phyloP scores from a whole-genome alignment of 2,329 filamentous ascomycete genomes.

The Aspergillus neotritici region DNA sequence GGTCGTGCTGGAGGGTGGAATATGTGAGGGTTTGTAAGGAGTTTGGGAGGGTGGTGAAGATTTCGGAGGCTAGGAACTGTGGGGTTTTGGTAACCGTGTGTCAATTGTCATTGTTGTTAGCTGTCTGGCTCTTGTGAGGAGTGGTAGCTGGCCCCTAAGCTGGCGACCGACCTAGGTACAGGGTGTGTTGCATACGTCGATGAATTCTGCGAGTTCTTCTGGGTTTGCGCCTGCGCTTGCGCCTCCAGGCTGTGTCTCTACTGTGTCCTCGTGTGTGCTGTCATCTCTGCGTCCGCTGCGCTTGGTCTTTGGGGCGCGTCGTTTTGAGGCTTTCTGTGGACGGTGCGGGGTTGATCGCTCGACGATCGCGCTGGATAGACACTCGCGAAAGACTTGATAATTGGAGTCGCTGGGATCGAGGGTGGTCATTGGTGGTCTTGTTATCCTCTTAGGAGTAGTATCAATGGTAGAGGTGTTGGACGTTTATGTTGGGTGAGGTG shows the following conservation, averaged over 20 bases:
- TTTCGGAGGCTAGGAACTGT: conserved; percentile 63
- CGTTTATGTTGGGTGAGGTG: background rate
- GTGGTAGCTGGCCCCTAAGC: too few species aligned
- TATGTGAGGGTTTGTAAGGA: conserved; percentile 60
- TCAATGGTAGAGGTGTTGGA: background rate
- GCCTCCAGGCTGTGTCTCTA: conserved; percentile 3
- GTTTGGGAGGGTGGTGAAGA: conserved; percentile 60
- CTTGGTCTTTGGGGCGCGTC: conserved; percentile 18
- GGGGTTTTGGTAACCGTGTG: background rate
- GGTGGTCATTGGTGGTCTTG: conserved; percentile 18
- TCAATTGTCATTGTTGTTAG: too few species aligned
- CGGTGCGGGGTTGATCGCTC: conserved; percentile 50
- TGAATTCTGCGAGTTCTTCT: conserved; percentile 72
- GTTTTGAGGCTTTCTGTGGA: conserved; percentile 38
- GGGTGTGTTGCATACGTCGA: conserved; percentile 48
- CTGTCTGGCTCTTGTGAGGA: too few species aligned
- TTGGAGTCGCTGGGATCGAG: conserved; percentile 45
- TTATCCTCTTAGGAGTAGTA: too few species aligned
- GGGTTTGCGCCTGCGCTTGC: conserved; percentile 38
- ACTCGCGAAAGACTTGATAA: conserved; percentile 67
- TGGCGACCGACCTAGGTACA: background rate
- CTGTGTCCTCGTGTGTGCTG: conserved; percentile 7
- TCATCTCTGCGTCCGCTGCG: conserved; percentile 16
- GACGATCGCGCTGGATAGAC: conserved; percentile 63
- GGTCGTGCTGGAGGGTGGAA: conserved; percentile 47